Evolutionary conservation across 805 yeast species (phyloP).

Genomic region (Tanozyma kutaoensis): DNA sequence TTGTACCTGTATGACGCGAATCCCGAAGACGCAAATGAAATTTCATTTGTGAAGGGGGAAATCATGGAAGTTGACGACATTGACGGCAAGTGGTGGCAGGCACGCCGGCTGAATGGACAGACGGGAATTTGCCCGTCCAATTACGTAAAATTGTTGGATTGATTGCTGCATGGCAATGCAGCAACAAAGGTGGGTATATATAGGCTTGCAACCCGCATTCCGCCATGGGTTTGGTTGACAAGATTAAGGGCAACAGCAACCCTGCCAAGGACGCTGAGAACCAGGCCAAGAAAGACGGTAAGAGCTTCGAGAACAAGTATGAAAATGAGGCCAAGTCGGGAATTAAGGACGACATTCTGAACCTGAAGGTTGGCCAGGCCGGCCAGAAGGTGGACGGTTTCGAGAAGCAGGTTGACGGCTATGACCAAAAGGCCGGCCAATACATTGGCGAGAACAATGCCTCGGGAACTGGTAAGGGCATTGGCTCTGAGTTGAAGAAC

Average conservation of each 20-base stretch:
- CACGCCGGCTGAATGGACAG: slow-evolving; percentile 65
- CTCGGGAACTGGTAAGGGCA: slow-evolving; percentile 12
- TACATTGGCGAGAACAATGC: slow-evolving; percentile 5
- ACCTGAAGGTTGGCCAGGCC: too few species aligned
- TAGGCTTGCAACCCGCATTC: too few species aligned
- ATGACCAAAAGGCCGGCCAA: slow-evolving; percentile 13
- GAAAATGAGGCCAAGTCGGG: too few species aligned
- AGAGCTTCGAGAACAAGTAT: too few species aligned
- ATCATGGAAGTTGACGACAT: slow-evolving; percentile 85
- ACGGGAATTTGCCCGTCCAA: neutral
- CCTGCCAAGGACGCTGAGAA: too few species aligned
- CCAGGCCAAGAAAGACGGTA: too few species aligned
- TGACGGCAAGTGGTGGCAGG: slow-evolving; percentile 98
- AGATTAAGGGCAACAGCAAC: too few species aligned
- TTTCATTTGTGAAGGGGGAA: slow-evolving; percentile 84
- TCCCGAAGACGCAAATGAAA: slow-evolving; percentile 86
- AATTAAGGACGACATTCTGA: too few species aligned
- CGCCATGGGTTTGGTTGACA: too few species aligned
- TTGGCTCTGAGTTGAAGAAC: slow-evolving; percentile 11
- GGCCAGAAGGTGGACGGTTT: too few species aligned
- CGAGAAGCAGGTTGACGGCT: slow-evolving; percentile 13
- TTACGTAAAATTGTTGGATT: neutral
- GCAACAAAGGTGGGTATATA: slow-evolving; percentile 61
- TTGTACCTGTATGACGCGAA: slow-evolving; percentile 80
- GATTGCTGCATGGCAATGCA: neutral